Base-by-base conservation (phyloP, 2,329 filamentous ascomycete species). In the Beauveria sp. region DNA sequence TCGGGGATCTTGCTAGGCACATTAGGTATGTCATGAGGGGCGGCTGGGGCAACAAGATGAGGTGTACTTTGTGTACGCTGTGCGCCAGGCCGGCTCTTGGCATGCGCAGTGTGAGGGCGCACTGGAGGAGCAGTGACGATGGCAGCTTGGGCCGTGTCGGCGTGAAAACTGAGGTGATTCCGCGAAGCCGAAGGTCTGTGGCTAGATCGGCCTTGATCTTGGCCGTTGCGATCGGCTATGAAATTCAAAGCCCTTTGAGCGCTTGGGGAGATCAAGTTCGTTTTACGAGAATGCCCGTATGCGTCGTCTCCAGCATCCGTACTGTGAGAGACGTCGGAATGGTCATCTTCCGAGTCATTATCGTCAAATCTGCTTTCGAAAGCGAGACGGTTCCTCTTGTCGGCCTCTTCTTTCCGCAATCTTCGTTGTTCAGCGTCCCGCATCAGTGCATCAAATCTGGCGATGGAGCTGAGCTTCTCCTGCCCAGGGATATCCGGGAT, bases 401-500 rank as follows among this genome's bases (percentile, higher is more conserved):
- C 67, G 24, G 68, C 65, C 10, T 74, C 72, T 47, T 77, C 73
- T 30, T 73, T 73, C 54, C 75, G 74, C 66, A 74, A 74, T 61
- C 77, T 73, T 57, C 78, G 80, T 61, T 80, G 77, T 45, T 88
- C 86, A 22, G 76, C 76, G 65, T 87, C 82, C 24, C 79, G 76
- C 86, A 88, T 88, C 49, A 88, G 70, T 3, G 85, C 85, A 58
- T 88, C 86, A 59, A 88, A 88, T 24, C 84, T 78, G 10, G 85
- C 86, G 38, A 88, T 76, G 0, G 85, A 88, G 65, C 81, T 87
- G 18, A 87, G 73, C 62, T 86, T 86, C 65, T 86, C 84, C 63
- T 86, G 83, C 4, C 84, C 84, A 0, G 80, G 78, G 2, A 78
- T 66, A 55, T 81, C 76, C 8, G 74, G 73, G 12, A 85, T 83